Conservation (phyloP, 805 yeast genomes). For the Candida manassasensis region DNA sequence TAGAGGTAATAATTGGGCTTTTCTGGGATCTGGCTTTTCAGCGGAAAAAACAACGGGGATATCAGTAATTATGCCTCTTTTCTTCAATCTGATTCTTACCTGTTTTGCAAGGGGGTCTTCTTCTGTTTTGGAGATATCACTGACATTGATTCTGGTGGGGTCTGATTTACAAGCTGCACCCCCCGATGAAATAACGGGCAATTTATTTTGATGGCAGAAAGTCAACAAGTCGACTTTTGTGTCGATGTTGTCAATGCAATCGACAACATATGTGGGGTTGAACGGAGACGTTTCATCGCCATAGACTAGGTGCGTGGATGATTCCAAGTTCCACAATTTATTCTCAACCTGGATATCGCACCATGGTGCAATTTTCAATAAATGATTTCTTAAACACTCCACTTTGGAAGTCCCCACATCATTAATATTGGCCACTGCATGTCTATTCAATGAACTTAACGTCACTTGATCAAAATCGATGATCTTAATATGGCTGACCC, state of each 20-base stretch:
- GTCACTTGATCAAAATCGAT: constrained; percentile 97
- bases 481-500: constrained; percentile 71
- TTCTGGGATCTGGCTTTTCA: constrained; percentile 94
- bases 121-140: constrained; percentile 83
- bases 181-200: constrained; percentile 84
- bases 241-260: constrained; percentile 94
- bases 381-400: constrained; percentile 64
- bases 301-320: constrained; percentile 57
- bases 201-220: constrained; percentile 54
- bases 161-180: constrained; percentile 98
- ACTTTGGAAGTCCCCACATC: constrained; percentile 96
- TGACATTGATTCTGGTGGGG: constrained; percentile 84
- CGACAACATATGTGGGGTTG: constrained; percentile 76
- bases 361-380: constrained; percentile 89
- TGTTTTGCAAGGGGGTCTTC: constrained; percentile 92
- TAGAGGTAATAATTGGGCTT: constrained; percentile 82
- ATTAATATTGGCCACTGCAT: constrained; percentile 83
- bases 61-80: constrained; percentile 67
- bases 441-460: constrained; percentile 85
- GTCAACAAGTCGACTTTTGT: constrained; percentile 90
- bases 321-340: constrained; percentile 68
- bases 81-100: constrained; percentile 78
- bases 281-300: constrained; percentile 29
- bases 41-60: constrained; percentile 89
- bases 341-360: constrained; percentile 71